phyloP scores from a whole-genome alignment of 2,329 filamentous ascomycete genomes.

The Camillea tinctor region DNA sequence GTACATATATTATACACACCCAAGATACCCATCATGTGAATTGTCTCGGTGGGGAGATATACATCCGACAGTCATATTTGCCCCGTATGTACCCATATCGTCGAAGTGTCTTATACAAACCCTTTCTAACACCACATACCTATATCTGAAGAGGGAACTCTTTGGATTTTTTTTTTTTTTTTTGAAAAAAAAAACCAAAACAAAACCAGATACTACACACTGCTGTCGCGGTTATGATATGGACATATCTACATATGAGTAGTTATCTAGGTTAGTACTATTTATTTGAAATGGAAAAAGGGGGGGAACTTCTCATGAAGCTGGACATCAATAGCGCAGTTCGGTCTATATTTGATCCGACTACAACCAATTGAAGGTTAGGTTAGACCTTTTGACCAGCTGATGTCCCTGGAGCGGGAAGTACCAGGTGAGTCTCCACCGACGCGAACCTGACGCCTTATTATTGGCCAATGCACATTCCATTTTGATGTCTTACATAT shows the following conservation, averaged over 20 bases:
- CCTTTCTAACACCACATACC: no score
- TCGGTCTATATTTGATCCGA: not conserved
- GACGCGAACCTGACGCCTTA: constrained; percentile 8
- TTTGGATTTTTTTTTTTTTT: no score
- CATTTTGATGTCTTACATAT: not conserved
- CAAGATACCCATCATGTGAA: not conserved
- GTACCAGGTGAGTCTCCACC: constrained; percentile 3
- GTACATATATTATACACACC: not conserved
- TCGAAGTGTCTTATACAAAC: no score
- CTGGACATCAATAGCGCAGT: no score
- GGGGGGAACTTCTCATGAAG: no score
- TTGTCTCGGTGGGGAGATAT: not conserved
- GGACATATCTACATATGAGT: not conserved
- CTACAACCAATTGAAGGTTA: not conserved
- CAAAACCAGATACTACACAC: no score
- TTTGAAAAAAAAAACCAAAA: no score
- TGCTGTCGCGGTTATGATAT: not conserved
- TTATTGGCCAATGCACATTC: constrained; percentile 14
- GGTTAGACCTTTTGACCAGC: no score
- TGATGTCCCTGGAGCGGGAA: no score
- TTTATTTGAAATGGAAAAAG: no score
- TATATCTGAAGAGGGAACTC: no score
- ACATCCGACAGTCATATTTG: not conserved
- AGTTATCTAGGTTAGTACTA: no score
- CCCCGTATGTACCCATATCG: not conserved